These are phyloP conservation scores for Buddleja alternifolia DNA, from an alignment of 257 asterid species.

Conservation along the genomic window DNA sequence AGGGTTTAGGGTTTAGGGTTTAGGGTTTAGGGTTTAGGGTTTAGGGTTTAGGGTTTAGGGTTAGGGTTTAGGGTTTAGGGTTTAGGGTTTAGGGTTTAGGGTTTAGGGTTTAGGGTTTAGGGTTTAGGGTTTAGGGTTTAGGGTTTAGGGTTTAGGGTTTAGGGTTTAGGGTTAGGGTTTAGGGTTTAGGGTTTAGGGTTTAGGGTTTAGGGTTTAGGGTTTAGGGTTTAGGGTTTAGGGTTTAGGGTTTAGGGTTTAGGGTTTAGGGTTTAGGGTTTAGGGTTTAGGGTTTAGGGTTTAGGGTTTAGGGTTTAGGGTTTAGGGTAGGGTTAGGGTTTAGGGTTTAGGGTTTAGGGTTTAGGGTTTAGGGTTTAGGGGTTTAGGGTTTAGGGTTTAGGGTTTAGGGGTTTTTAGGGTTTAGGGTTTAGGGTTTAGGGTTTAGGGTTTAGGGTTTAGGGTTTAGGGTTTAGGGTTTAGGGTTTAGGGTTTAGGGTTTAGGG, in stretches of 20 bases:
- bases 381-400: constrained; percentile 2
- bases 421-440: constrained; percentile 5
- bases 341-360: constrained; percentile 20
- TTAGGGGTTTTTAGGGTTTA: constrained; percentile 4
- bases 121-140: too few relatives aligned
- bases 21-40: too few relatives aligned
- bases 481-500: constrained; percentile 10
- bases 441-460: constrained; percentile 5
- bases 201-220: not conserved
- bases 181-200: constrained; percentile 20
- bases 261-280: constrained; percentile 1
- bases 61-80: too few relatives aligned
- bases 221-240: not conserved
- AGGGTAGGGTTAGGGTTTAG: constrained; percentile 5
- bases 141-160: too few relatives aligned
- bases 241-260: constrained; percentile 1
- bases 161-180: constrained; percentile 14
- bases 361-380: constrained; percentile 17
- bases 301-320: not conserved
- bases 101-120: too few relatives aligned
- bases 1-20: too few relatives aligned
- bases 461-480: constrained; percentile 2
- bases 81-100: too few relatives aligned
- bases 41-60: too few relatives aligned
- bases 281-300: not conserved